Conservation (phyloP, 192 early-diverging fungal genomes). For the Phycomyces nitens region DNA sequence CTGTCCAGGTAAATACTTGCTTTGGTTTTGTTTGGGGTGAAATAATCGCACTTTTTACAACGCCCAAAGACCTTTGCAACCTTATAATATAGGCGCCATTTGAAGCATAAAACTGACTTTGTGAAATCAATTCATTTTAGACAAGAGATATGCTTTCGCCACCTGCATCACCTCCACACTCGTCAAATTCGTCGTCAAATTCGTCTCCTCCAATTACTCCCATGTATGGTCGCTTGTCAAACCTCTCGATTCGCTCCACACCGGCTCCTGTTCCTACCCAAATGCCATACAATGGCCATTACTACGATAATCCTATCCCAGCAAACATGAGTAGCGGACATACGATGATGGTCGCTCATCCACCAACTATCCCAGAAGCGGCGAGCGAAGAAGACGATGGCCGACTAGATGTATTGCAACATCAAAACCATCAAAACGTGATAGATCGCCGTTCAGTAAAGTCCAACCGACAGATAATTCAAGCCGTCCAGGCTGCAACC, state of each 20-base stretch:
- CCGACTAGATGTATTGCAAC: background rate
- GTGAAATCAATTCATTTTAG: background rate
- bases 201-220: slow-evolving; percentile 26
- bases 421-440: background rate
- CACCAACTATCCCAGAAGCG: slow-evolving; percentile 1
- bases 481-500: background rate
- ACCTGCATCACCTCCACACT: slow-evolving; percentile 22
- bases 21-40: too few relatives aligned
- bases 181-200: slow-evolving; percentile 12
- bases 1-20: too few relatives aligned
- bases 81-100: too few relatives aligned
- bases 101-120: background rate
- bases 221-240: slow-evolving; percentile 17
- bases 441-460: background rate
- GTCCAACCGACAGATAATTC: background rate
- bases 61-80: too few relatives aligned
- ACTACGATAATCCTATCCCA: slow-evolving; percentile 12
- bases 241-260: slow-evolving; percentile 9
- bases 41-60: too few relatives aligned
- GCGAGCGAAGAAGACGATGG: background rate
- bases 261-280: background rate
- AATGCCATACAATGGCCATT: background rate
- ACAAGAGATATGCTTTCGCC: slow-evolving; percentile 8
- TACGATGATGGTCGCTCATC: background rate
- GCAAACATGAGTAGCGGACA: slow-evolving; percentile 2